A percentile compares a stretch with the other conserved stretches of the same genome.
Conservation (phyloP, 208 protist species). For the Wallacemonas collosoma region DNA sequence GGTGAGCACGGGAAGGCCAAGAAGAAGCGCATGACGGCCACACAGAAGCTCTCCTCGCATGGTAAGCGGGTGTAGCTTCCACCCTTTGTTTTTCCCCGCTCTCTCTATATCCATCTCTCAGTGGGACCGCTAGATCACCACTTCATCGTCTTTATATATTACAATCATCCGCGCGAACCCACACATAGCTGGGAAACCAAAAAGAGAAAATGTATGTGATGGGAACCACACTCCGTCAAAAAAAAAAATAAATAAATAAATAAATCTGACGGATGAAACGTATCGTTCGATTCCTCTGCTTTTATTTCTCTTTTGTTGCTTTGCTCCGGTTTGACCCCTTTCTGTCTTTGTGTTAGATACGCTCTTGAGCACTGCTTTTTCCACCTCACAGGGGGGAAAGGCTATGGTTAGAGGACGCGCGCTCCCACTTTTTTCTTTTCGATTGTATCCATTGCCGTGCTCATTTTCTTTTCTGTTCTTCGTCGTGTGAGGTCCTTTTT, state of each 20-base stretch:
- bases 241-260: neutral
- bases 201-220: no score
- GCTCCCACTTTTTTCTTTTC: slow-evolving; percentile 24
- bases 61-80: neutral
- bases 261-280: neutral
- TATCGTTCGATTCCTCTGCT: neutral
- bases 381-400: neutral
- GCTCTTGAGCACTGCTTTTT: slow-evolving; percentile 3
- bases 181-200: no score
- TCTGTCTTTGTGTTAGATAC: slow-evolving; percentile 20
- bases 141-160: no score
- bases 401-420: slow-evolving; percentile 3
- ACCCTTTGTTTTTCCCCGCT: neutral
- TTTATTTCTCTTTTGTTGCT: neutral
- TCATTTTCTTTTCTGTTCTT: slow-evolving; percentile 14
- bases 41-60: neutral
- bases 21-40: neutral
- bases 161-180: no score
- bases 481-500: neutral
- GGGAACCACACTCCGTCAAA: no score
- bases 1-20: slow-evolving; percentile 14
- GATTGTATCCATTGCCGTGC: neutral
- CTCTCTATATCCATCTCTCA: no score
- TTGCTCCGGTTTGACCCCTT: slow-evolving; percentile 1
- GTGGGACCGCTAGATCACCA: no score